These are phyloP conservation scores for Guyanaporus albipodus DNA, from an alignment of 768 basidiomycete genomes.

Conservation along the genomic window DNA sequence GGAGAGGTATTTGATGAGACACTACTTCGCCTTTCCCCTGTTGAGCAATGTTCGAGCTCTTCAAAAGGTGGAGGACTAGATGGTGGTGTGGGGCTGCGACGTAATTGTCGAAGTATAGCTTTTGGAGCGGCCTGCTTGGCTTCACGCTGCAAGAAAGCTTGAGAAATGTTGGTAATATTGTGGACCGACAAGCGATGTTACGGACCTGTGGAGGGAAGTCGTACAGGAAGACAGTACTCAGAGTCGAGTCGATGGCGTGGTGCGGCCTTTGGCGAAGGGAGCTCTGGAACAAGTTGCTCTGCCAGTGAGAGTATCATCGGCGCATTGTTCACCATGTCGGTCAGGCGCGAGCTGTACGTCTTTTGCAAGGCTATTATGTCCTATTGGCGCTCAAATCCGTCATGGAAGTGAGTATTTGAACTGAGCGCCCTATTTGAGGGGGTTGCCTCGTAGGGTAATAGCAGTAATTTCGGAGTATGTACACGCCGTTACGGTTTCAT, in stretches of 20 bases:
- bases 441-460: not conserved
- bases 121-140: constrained; percentile 55
- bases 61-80: constrained; percentile 20
- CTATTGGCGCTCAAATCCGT: not conserved
- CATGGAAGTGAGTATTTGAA: constrained; percentile 11
- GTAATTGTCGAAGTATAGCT: constrained; percentile 53
- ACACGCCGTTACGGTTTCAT: too few species aligned
- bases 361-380: not conserved
- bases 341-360: constrained; percentile 2
- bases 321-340: constrained; percentile 53
- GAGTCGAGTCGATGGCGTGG: constrained; percentile 42
- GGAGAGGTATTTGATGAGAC: constrained; percentile 19
- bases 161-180: constrained; percentile 24
- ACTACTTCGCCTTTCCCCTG: constrained; percentile 11
- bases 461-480: too few species aligned
- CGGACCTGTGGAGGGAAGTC: constrained; percentile 66
- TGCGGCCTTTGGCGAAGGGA: constrained; percentile 16
- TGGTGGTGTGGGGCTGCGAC: constrained; percentile 41
- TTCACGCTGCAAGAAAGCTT: constrained; percentile 72
- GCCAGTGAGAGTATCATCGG: constrained; percentile 29
- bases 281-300: constrained; percentile 22
- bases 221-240: constrained; percentile 58
- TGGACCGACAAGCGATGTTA: constrained; percentile 10
- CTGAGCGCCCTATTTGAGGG: constrained; percentile 5
- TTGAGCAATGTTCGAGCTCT: constrained; percentile 13